Conservation (phyloP, 768 basidiomycete species). For the Leccinum subgranulosum region DNA sequence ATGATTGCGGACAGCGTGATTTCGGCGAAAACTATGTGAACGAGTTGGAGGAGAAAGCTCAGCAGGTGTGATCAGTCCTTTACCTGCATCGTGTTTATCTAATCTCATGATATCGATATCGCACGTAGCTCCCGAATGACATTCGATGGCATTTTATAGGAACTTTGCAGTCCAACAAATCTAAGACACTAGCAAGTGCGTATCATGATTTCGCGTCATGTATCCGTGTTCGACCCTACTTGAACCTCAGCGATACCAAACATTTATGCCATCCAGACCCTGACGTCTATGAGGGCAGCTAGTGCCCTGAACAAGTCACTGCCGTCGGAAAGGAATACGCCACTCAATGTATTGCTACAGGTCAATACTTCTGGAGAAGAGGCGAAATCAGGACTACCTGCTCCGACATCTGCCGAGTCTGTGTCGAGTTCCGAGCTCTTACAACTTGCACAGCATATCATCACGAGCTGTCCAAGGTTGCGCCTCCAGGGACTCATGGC, state of each 20-base stretch:
- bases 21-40: constrained; percentile 99
- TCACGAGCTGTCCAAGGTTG: constrained; percentile 70
- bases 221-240: constrained; percentile 4
- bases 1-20: constrained; percentile 77
- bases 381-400: constrained; percentile 80
- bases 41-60: constrained; percentile 86
- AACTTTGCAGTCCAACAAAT: constrained; percentile 89
- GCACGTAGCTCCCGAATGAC: constrained; percentile 70
- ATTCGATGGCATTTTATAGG: constrained; percentile 99
- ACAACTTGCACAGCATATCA: constrained; percentile 66
- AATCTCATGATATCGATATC: too few species aligned
- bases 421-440: constrained; percentile 48
- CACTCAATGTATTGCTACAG: constrained; percentile 84
- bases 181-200: constrained; percentile 80
- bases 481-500: constrained; percentile 91
- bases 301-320: constrained; percentile 74
- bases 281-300: constrained; percentile 80
- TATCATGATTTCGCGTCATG: constrained; percentile 4
- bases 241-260: constrained; percentile 72
- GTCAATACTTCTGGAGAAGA: constrained; percentile 96
- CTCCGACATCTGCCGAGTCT: constrained; percentile 41
- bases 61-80: constrained; percentile 43
- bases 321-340: constrained; percentile 47
- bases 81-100: background rate
- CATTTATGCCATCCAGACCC: constrained; percentile 81